phyloP scores from a whole-genome alignment of 345 rosid species.

The Sonneratia alba region DNA sequence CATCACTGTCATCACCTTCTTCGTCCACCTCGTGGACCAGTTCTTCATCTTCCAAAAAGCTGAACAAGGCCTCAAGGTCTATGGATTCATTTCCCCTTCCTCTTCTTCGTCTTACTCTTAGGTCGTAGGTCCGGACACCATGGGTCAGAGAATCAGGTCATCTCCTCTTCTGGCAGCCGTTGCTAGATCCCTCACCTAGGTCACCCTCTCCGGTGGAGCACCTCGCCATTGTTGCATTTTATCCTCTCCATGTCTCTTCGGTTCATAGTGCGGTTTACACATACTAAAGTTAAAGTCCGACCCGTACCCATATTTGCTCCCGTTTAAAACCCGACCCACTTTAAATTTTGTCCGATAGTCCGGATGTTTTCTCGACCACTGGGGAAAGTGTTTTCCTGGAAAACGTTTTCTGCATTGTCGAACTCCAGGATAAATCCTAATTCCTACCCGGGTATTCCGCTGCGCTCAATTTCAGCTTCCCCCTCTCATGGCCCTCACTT shows the following conservation, averaged over 20 bases:
- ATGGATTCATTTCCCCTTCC: not conserved
- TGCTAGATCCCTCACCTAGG: not conserved
- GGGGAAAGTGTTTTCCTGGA: not conserved
- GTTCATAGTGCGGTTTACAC: not conserved
- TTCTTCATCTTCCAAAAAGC: not conserved
- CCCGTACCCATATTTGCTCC: not conserved
- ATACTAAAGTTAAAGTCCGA: not conserved
- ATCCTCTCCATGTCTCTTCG: not conserved
- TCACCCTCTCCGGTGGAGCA: not conserved
- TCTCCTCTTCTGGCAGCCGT: not conserved
- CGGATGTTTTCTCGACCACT: not conserved
- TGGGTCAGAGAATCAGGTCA: not conserved
- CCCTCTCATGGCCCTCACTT: constrained; percentile 4
- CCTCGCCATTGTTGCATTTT: not conserved
- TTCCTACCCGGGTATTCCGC: not conserved
- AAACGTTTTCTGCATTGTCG: not conserved
- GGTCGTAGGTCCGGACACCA: not conserved
- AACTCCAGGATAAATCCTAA: too few species aligned
- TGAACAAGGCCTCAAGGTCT: too few species aligned
- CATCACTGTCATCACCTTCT: not conserved
- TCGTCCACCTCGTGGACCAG: not conserved
- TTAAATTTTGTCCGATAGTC: not conserved
- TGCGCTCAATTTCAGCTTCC: not conserved
- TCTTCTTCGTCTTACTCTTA: not conserved
- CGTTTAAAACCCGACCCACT: not conserved